Conservation (phyloP, 2,329 filamentous ascomycete genomes). For the Blumeria hordei region DNA sequence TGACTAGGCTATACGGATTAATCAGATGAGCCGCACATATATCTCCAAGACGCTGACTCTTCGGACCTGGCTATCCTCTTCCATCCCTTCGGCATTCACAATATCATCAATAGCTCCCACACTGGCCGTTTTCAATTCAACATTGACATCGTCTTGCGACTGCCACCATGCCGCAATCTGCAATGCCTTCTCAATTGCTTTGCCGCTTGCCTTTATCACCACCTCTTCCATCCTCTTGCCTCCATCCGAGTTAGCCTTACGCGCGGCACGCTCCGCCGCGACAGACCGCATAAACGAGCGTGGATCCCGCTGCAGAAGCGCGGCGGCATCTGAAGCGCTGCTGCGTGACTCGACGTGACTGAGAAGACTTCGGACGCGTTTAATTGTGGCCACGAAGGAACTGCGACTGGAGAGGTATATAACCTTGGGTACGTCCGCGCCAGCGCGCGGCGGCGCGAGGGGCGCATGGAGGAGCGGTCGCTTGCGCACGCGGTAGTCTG, state of each 20-base stretch:
- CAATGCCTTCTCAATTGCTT: conserved; percentile 13
- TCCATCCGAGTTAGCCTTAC: conserved; percentile 2
- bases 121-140: conserved; percentile 13
- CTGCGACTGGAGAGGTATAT: conserved; percentile 13
- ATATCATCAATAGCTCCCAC: conserved; percentile 16
- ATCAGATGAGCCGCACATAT: conserved; percentile 7
- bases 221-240: conserved; percentile 10
- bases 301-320: conserved; percentile 2
- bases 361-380: conserved; percentile 12
- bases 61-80: conserved; percentile 10
- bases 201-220: conserved; percentile 14
- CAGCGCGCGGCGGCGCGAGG: conserved; percentile 7
- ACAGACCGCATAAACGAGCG: conserved; percentile 5
- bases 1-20: neutral
- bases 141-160: conserved; percentile 10
- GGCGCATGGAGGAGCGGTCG: conserved; percentile 15
- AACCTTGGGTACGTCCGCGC: conserved; percentile 7
- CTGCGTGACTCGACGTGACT: conserved; percentile 9
- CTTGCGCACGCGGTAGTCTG: conserved; percentile 14
- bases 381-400: conserved; percentile 13
- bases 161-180: conserved; percentile 11
- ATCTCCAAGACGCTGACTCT: conserved; percentile 14
- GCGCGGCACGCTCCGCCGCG: conserved; percentile 1
- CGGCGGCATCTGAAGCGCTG: neutral
- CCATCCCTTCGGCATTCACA: conserved; percentile 4